These are phyloP conservation scores for Glycine latifolia DNA, from an alignment of 306 rosid species.

Conservation along the genomic window DNA sequence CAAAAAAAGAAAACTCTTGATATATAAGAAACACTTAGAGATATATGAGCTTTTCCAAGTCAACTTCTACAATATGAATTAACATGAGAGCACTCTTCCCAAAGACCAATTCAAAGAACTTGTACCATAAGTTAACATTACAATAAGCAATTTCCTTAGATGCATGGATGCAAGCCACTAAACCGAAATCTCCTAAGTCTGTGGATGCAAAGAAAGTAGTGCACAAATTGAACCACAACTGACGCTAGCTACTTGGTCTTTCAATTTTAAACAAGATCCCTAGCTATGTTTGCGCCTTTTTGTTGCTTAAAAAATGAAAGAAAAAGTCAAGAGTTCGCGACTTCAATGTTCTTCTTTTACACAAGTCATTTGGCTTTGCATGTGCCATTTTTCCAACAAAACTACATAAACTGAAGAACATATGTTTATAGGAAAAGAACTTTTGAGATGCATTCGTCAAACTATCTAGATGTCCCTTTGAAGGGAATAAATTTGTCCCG, in stretches of 20 bases:
- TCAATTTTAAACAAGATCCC: neutral
- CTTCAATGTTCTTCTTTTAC: conserved; percentile 12
- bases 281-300: neutral
- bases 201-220: neutral
- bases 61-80: too few species aligned
- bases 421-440: neutral
- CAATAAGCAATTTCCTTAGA: too few species aligned
- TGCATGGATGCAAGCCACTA: too few species aligned
- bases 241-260: neutral
- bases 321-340: neutral
- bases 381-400: neutral
- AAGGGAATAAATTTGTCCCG: neutral
- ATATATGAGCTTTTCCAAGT: too few species aligned
- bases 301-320: neutral
- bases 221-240: neutral
- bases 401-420: neutral
- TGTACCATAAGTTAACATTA: too few species aligned
- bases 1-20: too few species aligned
- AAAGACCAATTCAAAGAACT: too few species aligned
- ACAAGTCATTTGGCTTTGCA: conserved; percentile 14
- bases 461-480: neutral
- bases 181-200: neutral
- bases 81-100: too few species aligned
- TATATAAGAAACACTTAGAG: too few species aligned
- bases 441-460: neutral